Evolutionary conservation across 768 basidiomycete species (phyloP).

Genomic region (Lactifluus hygrophoroides): DNA sequence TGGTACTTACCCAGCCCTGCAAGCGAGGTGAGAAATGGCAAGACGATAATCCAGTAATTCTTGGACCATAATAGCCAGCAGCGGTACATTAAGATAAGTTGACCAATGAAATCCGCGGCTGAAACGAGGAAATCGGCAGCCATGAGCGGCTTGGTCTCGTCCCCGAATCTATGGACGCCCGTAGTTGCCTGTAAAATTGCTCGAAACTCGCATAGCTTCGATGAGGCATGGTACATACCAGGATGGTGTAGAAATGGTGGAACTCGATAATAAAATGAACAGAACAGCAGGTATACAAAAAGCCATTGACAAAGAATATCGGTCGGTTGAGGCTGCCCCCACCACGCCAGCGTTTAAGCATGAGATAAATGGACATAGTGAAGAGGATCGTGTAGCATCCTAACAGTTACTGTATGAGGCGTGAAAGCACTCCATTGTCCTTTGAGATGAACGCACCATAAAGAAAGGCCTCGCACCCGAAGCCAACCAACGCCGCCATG

Average conservation of each 20-base stretch:
- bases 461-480: conserved; percentile 30
- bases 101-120: conserved; percentile 30
- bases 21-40: conserved; percentile 31
- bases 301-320: not conserved
- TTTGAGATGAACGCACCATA: conserved; percentile 27
- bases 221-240: conserved; percentile 25
- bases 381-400: conserved; percentile 8
- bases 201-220: not conserved
- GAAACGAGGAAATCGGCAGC: conserved; percentile 33
- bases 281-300: not conserved
- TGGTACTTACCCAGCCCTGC: conserved; percentile 29
- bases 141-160: conserved; percentile 27
- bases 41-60: conserved; percentile 27
- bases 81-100: conserved; percentile 33
- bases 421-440: conserved; percentile 23
- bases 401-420: not conserved
- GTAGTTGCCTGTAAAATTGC: conserved; percentile 20
- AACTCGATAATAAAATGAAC: conserved; percentile 27
- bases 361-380: not conserved
- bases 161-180: conserved; percentile 25
- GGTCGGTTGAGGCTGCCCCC: not conserved
- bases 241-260: conserved; percentile 26
- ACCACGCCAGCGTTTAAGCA: not conserved
- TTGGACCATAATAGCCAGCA: conserved; percentile 35
- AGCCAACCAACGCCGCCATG: conserved; percentile 31